Evolutionary conservation across 192 early-diverging fungal genomes (phyloP).

Genomic region (Phycomyces blakesleeanus): DNA sequence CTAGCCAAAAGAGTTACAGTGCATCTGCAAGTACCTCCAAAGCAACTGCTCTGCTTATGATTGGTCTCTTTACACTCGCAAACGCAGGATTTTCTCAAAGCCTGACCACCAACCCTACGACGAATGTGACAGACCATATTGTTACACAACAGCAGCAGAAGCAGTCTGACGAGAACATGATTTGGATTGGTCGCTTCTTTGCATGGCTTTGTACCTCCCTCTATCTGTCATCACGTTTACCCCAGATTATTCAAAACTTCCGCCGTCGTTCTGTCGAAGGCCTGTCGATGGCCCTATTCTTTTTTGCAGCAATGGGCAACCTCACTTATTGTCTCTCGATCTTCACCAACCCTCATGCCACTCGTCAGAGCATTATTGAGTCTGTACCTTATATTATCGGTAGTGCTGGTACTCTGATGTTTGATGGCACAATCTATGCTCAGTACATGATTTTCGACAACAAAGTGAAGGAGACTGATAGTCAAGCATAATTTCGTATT

Average conservation of each 20-base stretch:
- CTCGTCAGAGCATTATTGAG: constrained; percentile 25
- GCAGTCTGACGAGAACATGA: neutral
- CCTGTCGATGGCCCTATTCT: constrained; percentile 70
- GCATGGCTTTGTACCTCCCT: constrained; percentile 63
- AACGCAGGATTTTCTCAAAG: too few species aligned
- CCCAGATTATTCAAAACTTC: constrained; percentile 72
- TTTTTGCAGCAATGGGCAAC: constrained; percentile 68
- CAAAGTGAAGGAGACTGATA: neutral
- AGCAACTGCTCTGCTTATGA: too few species aligned
- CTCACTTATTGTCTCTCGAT: constrained; percentile 60
- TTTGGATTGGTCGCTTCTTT: constrained; percentile 54
- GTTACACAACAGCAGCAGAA: too few species aligned
- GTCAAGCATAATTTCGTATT: neutral
- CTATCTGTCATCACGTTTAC: constrained; percentile 69
- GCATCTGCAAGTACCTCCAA: too few species aligned
- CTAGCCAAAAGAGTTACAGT: too few species aligned
- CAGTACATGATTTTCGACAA: constrained; percentile 33
- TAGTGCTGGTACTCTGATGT: constrained; percentile 60
- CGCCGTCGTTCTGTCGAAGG: constrained; percentile 59
- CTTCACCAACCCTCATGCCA: constrained; percentile 41
- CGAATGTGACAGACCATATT: too few species aligned
- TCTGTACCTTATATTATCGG: constrained; percentile 63
- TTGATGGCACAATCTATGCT: constrained; percentile 63
- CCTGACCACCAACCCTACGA: too few species aligned
- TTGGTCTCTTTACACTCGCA: too few species aligned